Conservation (phyloP, 2,329 filamentous ascomycete species). For the Fusarium scirpi region DNA sequence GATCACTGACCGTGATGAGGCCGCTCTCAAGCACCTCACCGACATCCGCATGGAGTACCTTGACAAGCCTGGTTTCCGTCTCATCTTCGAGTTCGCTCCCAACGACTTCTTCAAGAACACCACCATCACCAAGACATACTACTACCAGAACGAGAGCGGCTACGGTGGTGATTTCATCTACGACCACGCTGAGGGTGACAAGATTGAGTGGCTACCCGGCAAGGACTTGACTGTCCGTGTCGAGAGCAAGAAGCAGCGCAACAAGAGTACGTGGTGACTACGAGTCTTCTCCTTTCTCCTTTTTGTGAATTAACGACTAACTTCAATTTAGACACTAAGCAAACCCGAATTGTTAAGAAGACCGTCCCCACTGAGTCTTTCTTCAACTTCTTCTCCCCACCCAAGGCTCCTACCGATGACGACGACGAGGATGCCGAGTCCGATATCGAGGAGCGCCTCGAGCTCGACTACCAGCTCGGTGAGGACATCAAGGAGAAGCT, state of each 20-base stretch:
- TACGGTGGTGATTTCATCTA: constrained; percentile 99
- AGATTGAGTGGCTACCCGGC: constrained; percentile 95
- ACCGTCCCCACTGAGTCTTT: constrained; percentile 98
- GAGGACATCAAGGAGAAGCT: constrained; percentile 99
- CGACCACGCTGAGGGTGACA: constrained; percentile 97
- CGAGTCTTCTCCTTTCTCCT: not conserved
- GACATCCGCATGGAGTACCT: constrained; percentile 99
- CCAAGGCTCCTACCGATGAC: constrained; percentile 80
- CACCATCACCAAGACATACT: constrained; percentile 97
- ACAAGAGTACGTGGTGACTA: constrained; percentile 81
- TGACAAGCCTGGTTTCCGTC: constrained; percentile 95
- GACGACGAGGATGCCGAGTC: constrained; percentile 81
- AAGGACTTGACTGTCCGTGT: constrained; percentile 94
- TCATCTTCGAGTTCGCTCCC: constrained; percentile 96
- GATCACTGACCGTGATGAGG: constrained; percentile 98
- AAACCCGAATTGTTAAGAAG: constrained; percentile 98
- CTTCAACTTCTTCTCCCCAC: constrained; percentile 99
- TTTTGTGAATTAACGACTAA: constrained; percentile 5
- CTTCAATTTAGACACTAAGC: constrained; percentile 84
- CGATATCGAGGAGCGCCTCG: constrained; percentile 96
- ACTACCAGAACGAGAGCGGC: constrained; percentile 97
- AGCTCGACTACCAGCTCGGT: constrained; percentile 98
- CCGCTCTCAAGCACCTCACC: constrained; percentile 86
- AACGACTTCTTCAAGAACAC: constrained; percentile 99
- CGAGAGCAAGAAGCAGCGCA: constrained; percentile 99